Percentiles rank a stretch among this genome's conserved stretches.
Conservation (phyloP, 108 stramenopile species). For the Schizochytrium sp. region DNA sequence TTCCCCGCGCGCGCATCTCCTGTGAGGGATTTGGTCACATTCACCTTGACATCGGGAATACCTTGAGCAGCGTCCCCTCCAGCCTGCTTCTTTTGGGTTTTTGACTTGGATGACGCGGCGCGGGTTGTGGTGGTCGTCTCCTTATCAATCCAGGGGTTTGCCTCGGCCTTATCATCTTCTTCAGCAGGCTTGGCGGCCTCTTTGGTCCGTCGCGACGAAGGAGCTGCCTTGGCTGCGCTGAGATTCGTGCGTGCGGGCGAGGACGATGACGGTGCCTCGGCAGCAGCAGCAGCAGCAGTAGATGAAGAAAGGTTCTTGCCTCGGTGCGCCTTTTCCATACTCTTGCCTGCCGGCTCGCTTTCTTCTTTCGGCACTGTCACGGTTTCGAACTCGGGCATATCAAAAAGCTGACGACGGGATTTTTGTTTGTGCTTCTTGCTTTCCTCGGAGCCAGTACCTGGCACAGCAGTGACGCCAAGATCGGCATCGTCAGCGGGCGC, state of each 20-base stretch:
- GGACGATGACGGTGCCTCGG: no score
- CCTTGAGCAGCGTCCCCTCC: background rate
- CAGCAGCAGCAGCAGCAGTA: no score
- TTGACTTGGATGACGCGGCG: background rate
- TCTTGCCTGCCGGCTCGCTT: no score
- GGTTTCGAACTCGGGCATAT: background rate
- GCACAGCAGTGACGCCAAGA: no score
- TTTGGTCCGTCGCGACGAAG: no score
- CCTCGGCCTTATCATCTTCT: background rate
- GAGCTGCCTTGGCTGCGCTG: no score
- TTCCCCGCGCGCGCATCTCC: background rate
- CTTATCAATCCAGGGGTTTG: background rate
- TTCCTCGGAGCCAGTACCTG: no score
- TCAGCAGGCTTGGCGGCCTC: background rate
- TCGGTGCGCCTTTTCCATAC: no score
- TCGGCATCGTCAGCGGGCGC: no score
- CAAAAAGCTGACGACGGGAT: background rate
- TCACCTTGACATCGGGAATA: background rate
- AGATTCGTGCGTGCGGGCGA: no score
- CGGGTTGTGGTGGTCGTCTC: background rate
- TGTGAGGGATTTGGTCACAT: background rate
- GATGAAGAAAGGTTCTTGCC: no score
- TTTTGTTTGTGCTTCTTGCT: background rate
- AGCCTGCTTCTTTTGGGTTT: background rate
- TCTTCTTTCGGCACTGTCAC: no score